Conservation (phyloP, 495 filamentous ascomycete genomes). For the Aspergillus ostianus region DNA sequence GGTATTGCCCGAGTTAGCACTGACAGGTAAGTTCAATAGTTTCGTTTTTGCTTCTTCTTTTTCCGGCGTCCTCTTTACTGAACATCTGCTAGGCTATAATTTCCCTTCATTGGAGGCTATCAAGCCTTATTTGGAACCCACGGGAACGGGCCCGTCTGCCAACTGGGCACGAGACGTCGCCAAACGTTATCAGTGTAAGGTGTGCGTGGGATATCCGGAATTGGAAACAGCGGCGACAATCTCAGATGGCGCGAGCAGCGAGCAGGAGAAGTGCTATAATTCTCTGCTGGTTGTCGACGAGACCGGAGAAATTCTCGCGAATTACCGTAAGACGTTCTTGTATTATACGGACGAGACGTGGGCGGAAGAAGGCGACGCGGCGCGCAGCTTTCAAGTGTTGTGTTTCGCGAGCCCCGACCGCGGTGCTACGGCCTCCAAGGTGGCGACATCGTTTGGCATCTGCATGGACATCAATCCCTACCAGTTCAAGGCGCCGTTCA, state of each 20-base stretch:
- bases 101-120: constrained; percentile 79
- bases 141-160: constrained; percentile 67
- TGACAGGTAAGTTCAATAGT: constrained; percentile 63
- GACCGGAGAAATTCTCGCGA: constrained; percentile 65
- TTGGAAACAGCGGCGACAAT: constrained; percentile 26
- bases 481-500: constrained; percentile 73
- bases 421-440: constrained; percentile 16
- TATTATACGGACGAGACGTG: constrained; percentile 92
- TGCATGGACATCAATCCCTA: constrained; percentile 78
- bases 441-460: constrained; percentile 76
- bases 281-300: constrained; percentile 76
- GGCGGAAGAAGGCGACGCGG: constrained; percentile 71
- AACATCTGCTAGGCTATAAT: constrained; percentile 71
- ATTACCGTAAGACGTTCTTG: constrained; percentile 88
- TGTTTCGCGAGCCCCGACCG: constrained; percentile 21
- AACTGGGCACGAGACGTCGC: constrained; percentile 79
- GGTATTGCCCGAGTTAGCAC: constrained; percentile 84
- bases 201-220: constrained; percentile 92
- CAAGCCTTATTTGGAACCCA: constrained; percentile 75
- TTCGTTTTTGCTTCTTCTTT: constrained; percentile 8
- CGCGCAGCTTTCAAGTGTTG: constrained; percentile 47
- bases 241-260: constrained; percentile 7
- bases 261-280: constrained; percentile 65
- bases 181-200: constrained; percentile 67
- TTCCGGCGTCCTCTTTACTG: neutral